phyloP scores from a whole-genome alignment of 306 rosid species.

The Medicago lupulina region DNA sequence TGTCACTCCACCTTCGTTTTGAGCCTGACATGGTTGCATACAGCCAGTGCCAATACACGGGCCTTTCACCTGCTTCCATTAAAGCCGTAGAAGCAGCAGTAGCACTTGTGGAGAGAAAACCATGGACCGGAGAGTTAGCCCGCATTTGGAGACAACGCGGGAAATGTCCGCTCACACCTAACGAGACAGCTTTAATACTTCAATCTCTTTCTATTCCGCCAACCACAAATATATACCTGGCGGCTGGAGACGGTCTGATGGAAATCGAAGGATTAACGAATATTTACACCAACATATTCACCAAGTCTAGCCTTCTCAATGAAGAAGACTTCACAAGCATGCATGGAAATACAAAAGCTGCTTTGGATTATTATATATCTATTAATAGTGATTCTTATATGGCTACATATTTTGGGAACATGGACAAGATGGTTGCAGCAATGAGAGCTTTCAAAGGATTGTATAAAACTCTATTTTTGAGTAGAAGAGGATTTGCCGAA shows the following conservation, averaged over 20 bases:
- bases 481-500: conserved; percentile 82
- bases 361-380: conserved; percentile 86
- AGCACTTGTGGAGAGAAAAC: conserved; percentile 76
- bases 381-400: conserved; percentile 84
- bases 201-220: conserved; percentile 74
- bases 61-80: conserved; percentile 67
- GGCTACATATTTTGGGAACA: conserved; percentile 91
- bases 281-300: conserved; percentile 64
- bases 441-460: conserved; percentile 81
- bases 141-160: conserved; percentile 82
- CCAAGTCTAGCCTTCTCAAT: conserved; percentile 80
- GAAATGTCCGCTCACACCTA: conserved; percentile 89
- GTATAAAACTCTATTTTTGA: conserved; percentile 75
- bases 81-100: conserved; percentile 74
- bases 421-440: conserved; percentile 98
- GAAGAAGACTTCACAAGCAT: conserved; percentile 79
- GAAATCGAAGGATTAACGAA: conserved; percentile 76
- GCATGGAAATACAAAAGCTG: conserved; percentile 99
- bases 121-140: conserved; percentile 88
- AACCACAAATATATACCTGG: conserved; percentile 77
- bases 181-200: conserved; percentile 82
- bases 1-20: conserved; percentile 91
- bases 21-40: conserved; percentile 98
- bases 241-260: conserved; percentile 95
- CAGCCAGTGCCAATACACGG: conserved; percentile 78